phyloP scores from a whole-genome alignment of 2,329 filamentous ascomycete genomes.

The Phialemoniopsis sp. region DNA sequence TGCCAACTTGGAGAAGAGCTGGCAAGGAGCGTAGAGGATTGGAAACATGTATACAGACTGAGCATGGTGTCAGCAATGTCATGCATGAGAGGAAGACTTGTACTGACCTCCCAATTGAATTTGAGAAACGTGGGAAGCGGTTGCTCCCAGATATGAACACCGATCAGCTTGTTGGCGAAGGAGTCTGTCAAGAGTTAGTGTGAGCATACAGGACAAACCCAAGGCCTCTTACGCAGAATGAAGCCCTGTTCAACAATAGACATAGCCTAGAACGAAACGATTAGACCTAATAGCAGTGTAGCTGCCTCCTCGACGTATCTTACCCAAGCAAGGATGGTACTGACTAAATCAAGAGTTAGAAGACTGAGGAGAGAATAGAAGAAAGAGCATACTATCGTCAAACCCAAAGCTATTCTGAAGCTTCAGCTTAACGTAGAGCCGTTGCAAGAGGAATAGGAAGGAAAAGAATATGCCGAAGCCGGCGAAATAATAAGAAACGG shows the following conservation, averaged over 20 bases:
- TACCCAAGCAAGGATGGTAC: slow-evolving; percentile 1
- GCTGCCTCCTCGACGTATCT: neutral
- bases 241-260: neutral
- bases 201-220: no score
- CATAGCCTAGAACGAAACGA: neutral
- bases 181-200: no score
- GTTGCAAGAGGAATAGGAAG: slow-evolving; percentile 16
- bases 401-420: slow-evolving; percentile 16
- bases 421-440: slow-evolving; percentile 18
- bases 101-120: slow-evolving; percentile 3
- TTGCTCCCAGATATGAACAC: no score
- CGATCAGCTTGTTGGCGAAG: no score
- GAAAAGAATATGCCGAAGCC: slow-evolving; percentile 15
- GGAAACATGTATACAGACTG: neutral
- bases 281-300: neutral
- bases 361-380: neutral
- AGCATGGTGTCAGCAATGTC: neutral
- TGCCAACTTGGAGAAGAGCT: slow-evolving; percentile 6
- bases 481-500: slow-evolving; percentile 13
- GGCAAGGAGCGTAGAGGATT: no score
- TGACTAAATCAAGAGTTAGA: neutral
- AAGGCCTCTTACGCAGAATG: no score
- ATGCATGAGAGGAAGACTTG: neutral
- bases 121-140: no score
- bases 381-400: slow-evolving; percentile 17